phyloP scores from a whole-genome alignment of 179 eudicot species.

The Beta macrorhiza region DNA sequence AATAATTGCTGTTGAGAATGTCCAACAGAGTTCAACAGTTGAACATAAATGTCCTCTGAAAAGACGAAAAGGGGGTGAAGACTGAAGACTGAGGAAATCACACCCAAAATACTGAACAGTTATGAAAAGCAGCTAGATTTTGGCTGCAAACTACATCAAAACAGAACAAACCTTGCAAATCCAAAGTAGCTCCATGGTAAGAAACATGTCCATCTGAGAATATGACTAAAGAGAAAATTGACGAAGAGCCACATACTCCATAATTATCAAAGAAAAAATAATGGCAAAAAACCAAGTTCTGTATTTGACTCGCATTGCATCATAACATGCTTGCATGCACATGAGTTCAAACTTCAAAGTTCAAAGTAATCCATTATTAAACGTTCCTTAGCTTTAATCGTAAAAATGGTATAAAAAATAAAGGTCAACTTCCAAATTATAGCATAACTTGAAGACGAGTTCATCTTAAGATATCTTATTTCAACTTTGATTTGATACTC shows the following conservation, averaged over 20 bases:
- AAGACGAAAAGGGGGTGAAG: background rate
- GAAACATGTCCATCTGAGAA: background rate
- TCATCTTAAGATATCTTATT: too few relatives aligned
- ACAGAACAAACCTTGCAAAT: background rate
- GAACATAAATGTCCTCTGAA: background rate
- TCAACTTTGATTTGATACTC: too few relatives aligned
- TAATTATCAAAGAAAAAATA: background rate
- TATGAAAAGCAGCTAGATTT: background rate
- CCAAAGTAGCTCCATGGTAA: background rate
- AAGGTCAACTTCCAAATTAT: background rate
- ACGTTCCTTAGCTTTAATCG: background rate
- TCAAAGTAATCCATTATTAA: background rate
- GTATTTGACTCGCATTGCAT: background rate
- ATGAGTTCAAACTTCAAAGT: too few relatives aligned
- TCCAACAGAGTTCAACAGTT: background rate
- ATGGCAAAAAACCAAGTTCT: background rate
- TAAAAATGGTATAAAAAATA: background rate
- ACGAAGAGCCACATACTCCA: background rate
- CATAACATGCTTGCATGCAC: background rate
- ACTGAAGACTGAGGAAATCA: background rate
- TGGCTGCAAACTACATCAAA: background rate
- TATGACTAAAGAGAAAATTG: background rate
- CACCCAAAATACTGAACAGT: background rate
- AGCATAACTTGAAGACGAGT: too few relatives aligned
- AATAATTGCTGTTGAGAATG: background rate